These are phyloP conservation scores for Claviceps pazoutovae DNA, from an alignment of 2,329 filamentous ascomycete genomes.

Conservation along the genomic window DNA sequence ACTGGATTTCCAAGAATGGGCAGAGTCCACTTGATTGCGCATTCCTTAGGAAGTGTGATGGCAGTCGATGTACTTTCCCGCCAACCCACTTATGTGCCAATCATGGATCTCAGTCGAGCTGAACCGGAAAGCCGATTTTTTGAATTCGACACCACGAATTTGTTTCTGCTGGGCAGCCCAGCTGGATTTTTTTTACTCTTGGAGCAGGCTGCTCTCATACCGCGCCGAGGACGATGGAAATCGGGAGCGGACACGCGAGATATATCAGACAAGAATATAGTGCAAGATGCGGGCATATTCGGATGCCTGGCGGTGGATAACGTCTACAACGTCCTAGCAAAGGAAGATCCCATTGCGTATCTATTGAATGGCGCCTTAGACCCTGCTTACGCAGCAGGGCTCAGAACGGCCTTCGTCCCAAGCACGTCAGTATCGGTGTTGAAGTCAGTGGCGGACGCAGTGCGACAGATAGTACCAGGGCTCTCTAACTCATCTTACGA, in stretches of 20 bases:
- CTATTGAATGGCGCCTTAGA: constrained; percentile 85
- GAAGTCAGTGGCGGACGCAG: constrained; percentile 46
- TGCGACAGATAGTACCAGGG: constrained; percentile 49
- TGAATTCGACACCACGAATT: constrained; percentile 80
- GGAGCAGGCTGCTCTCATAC: constrained; percentile 57
- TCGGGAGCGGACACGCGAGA: constrained; percentile 57
- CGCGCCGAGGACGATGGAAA: constrained; percentile 63
- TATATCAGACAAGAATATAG: constrained; percentile 41
- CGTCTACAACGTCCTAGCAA: constrained; percentile 78
- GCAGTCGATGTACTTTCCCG: constrained; percentile 79
- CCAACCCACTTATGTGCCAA: constrained; percentile 62
- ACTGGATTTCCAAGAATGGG: constrained; percentile 69
- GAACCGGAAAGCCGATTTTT: constrained; percentile 47
- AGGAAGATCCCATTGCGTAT: constrained; percentile 70
- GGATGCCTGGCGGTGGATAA: constrained; percentile 92
- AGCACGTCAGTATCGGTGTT: constrained; percentile 53
- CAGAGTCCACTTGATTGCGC: constrained; percentile 80
- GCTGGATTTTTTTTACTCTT: constrained; percentile 86
- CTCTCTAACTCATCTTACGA: constrained; percentile 18
- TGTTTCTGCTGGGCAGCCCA: constrained; percentile 84
- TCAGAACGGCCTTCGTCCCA: constrained; percentile 70
- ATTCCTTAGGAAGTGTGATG: constrained; percentile 92
- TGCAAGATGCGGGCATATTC: constrained; percentile 67
- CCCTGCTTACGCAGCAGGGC: constrained; percentile 56
- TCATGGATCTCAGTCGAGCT: constrained; percentile 26